Base-by-base conservation (phyloP, 164 flowering plant genomes). In the Vitis labrusca region DNA sequence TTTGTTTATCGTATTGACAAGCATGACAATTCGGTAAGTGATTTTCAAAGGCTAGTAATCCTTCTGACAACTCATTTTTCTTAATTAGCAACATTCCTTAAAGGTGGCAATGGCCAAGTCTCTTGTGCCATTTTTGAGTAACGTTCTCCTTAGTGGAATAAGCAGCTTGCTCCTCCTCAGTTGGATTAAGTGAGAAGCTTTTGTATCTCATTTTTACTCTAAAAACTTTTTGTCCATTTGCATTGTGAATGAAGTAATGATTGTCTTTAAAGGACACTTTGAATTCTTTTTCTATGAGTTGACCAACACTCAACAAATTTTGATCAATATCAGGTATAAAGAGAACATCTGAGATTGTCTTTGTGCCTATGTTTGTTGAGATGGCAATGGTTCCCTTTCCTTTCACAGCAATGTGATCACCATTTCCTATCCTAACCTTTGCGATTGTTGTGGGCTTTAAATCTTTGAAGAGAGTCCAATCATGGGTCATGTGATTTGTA, bases 401-500 rank as follows among this genome's bases (percentile, higher is more conserved):
- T 30, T 54, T 66, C 9, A 30, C 5, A 27, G 2, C 1, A 3
- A 66, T 52, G 19, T 53, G 27, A 2, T 66, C 59, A 8, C 69
- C 69, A 53, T 66, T 66, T 12, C 69, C 59, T 51, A 66, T 54
- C 23, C 23, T 55, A 12, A 67, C 50, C 55, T 56, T 67, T 3
- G 61, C 37, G 27, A 56, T 37, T 1, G 27, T 14, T 3, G 61
- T 67, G 14, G 19, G 17, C 51, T n/a, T 56, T 13, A 67, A 56
- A 1, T 55, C 51, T 10, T 57, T 56, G 30, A 56, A 56, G 8
- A 67, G 61, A 3, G 30, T 29, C 27, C 55, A 54, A 16, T 67
- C 70, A 67, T 67, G 8, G 6, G 70, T 67, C 70, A 67, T 67
- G 19, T 67, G 70, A 50, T 67, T 67, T 10, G 61, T 67, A 50